Evolutionary conservation across 768 basidiomycete genomes (phyloP), one percentile per base, ranked within the genome.

Genomic region (Tremella yokohamensis): DNA sequence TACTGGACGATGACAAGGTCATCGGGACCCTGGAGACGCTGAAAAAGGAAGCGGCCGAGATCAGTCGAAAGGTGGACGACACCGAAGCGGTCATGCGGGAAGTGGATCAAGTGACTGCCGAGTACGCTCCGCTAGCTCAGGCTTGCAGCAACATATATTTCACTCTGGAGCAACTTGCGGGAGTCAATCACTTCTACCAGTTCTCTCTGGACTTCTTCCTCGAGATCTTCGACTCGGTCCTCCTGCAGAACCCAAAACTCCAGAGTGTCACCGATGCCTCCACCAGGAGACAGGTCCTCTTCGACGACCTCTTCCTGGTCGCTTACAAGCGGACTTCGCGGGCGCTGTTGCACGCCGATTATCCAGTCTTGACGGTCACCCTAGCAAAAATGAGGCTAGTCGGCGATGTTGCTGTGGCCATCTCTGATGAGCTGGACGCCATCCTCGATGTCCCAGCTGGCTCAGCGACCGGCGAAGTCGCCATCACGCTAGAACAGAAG

Each of bases 141-240:
- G 91, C 92, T 3, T 96, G 93, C 82, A 94, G 92, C 74, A 85
- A 90, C 0, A 86, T 97, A 42, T 99, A 90, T 84, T 99, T 99
- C 79, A 88, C 94, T 58, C 80, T 99, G 67, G 94, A 98, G 70
- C 92, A 97, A 70, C 83, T 98, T 50, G 87, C 90, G 73, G 82
- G 87, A 53, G 84, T 97, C 79, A 90, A 94, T 72, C 94, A 96
- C 78, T 98, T 98, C 80, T 99, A 99, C 73, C 90, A 97, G 76
- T 99, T 99, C 81, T 98, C 96, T 1, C 82, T 99, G 47, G 87
- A 82, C 25, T 97, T 94, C 82, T 99, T 99, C 87, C 83, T 98
- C 58, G 94, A 96, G 74, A 94, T 97, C 71, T 99, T 99, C 78
- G 90, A 98, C 78, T 90, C 88, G 67, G 85, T 94, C 57, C 83